These are phyloP conservation scores for Cicer pinnatifidum DNA, from an alignment of 306 rosid species.

Conservation along the genomic window DNA sequence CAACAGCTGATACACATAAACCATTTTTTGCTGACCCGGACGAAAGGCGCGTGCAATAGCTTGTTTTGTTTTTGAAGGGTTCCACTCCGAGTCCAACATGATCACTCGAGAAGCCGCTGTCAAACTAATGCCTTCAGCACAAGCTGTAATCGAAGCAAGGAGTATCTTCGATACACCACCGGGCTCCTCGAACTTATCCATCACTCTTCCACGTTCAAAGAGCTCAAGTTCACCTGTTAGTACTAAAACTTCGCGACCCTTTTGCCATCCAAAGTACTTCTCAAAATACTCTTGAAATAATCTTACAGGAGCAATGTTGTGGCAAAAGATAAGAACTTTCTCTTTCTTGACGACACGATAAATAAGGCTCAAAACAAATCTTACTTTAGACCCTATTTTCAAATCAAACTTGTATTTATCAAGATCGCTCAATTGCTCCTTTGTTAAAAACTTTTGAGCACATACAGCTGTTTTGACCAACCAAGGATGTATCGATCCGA, in stretches of 20 bases:
- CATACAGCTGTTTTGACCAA: constrained; percentile 73
- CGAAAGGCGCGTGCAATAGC: constrained; percentile 95
- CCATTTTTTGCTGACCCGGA: constrained; percentile 87
- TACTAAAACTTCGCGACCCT: constrained; percentile 73
- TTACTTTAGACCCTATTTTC: constrained; percentile 79
- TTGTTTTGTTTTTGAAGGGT: constrained; percentile 94
- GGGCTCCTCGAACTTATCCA: constrained; percentile 84
- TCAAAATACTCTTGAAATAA: constrained; percentile 76
- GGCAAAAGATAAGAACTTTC: constrained; percentile 83
- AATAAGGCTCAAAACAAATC: constrained; percentile 82
- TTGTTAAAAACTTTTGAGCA: constrained; percentile 64
- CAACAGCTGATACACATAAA: constrained; percentile 86
- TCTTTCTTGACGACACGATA: constrained; percentile 73
- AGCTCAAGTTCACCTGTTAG: constrained; percentile 89
- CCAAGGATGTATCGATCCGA: constrained; percentile 99
- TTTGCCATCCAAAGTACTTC: constrained; percentile 72
- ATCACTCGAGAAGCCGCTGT: constrained; percentile 96
- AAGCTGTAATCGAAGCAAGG: constrained; percentile 94
- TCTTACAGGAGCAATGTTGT: constrained; percentile 90
- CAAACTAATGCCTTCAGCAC: constrained; percentile 95
- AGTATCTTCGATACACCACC: constrained; percentile 75
- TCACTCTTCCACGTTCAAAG: constrained; percentile 85
- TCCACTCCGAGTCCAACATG: constrained; percentile 92
- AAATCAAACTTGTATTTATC: constrained; percentile 73
- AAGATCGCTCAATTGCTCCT: constrained; percentile 55